phyloP scores from a whole-genome alignment of 768 basidiomycete species.

The Phlebiopsis flavidoalba region DNA sequence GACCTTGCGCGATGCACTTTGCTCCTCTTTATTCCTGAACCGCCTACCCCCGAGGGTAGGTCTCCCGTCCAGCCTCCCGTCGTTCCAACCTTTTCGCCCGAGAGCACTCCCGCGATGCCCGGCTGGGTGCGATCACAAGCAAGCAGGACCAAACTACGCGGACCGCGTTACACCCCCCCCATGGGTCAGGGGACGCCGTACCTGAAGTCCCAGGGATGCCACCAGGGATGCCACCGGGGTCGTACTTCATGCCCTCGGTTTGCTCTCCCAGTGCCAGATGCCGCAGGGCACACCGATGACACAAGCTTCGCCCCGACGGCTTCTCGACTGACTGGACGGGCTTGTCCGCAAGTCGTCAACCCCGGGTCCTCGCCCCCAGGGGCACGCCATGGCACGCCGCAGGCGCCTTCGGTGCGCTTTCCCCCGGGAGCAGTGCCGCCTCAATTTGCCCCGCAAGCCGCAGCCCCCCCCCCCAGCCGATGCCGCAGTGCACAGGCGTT shows the following conservation, averaged over 20 bases:
- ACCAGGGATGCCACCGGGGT: conserved; percentile 20
- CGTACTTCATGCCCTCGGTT: conserved; percentile 29
- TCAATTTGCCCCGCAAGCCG: background rate
- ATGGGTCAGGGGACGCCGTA: conserved; percentile 18
- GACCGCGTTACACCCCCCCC: conserved; percentile 9
- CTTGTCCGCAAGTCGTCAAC: conserved; percentile 12
- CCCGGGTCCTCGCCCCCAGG: conserved; percentile 8
- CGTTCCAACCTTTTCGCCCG: conserved; percentile 21
- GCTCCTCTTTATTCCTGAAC: conserved; percentile 28
- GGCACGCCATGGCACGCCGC: conserved; percentile 14
- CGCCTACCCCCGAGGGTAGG: conserved; percentile 19
- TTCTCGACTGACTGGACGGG: conserved; percentile 29
- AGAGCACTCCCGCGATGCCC: conserved; percentile 12
- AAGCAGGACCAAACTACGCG: background rate
- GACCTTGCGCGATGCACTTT: conserved; percentile 15
- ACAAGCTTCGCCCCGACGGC: conserved; percentile 14
- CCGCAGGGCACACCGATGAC: conserved; percentile 13
- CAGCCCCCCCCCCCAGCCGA: too few relatives aligned
- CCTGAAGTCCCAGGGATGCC: conserved; percentile 7
- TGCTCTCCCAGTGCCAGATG: conserved; percentile 15
- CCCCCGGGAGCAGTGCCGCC: background rate
- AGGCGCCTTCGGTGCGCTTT: conserved; percentile 15
- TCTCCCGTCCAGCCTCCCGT: conserved; percentile 19
- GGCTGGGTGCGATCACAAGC: conserved; percentile 13
- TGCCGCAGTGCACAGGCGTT: background rate